Evolutionary conservation across 345 rosid genomes (phyloP).

Genomic region (Raphanus raphanistrum): DNA sequence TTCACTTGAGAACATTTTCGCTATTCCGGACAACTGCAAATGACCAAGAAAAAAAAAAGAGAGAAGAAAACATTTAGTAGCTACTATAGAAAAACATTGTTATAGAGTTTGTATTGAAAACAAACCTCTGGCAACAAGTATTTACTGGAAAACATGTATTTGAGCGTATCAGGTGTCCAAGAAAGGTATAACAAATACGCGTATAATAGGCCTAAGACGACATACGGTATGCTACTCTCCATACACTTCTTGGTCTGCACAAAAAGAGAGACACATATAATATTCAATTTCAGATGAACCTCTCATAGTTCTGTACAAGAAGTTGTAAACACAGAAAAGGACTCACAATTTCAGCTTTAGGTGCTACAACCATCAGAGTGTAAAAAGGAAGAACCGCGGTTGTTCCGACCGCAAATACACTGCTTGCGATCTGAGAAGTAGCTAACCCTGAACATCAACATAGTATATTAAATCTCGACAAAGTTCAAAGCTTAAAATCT

Average conservation of each 20-base stretch:
- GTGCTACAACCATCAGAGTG: conserved; percentile 89
- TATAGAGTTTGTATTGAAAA: not conserved
- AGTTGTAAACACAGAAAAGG: not conserved
- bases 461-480: no score
- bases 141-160: conserved; percentile 71
- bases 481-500: no score
- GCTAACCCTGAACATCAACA: conserved; percentile 54
- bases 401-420: conserved; percentile 70
- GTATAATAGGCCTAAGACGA: conserved; percentile 68
- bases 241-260: conserved; percentile 73
- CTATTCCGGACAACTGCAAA: conserved; percentile 70
- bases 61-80: not conserved
- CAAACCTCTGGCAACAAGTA: conserved; percentile 81
- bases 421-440: conserved; percentile 66
- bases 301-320: not conserved
- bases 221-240: conserved; percentile 68
- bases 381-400: conserved; percentile 88
- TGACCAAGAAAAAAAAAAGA: not conserved
- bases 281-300: not conserved
- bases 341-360: conserved; percentile 74
- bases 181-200: conserved; percentile 76
- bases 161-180: conserved; percentile 77
- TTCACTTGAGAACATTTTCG: conserved; percentile 85
- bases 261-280: not conserved
- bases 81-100: not conserved